Base-by-base conservation (phyloP, 495 filamentous ascomycete genomes). In the Lasiosphaeria ovina region DNA sequence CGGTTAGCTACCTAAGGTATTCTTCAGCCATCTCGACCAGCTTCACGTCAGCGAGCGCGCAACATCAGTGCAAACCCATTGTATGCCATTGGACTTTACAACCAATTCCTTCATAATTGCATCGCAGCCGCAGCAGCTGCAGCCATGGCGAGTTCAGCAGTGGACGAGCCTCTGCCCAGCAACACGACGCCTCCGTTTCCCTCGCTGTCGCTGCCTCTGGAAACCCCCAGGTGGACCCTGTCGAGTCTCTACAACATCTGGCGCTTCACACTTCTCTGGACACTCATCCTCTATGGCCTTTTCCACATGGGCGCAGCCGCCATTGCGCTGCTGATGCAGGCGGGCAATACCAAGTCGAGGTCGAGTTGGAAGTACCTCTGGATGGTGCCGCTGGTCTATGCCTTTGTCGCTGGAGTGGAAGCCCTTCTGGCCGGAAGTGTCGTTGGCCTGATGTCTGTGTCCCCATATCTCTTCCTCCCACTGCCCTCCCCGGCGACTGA, bases 261-360 rank as follows among this genome's bases (percentile, higher is more conserved):
- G 91, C 87, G 89, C 55, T 97, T 93, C 71, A 98, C 94, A 0
- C 76, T 96, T 1, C 83, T 86, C 69, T 98, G 94, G 94, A 97
- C 93, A 36, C 73, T 90, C 61, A 80, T 92, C 63, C 76, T 87
- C 63, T 84, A 84, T 71, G 81, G 83, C 62, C 68, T 85, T 59
- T 81, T 89, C 71, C 83, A 96, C 77, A 68, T 91, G 48, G 72
- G 81, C 55, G 90, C 90, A 2, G 87, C 87, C 0, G 79, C 77
- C 10, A 93, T 89, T 66, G 90, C 91, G 3, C 77, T 94, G 55
- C 69, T 83, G 35, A 88, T 93, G 73, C 91, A 90, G 65, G 73
- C 80, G 33, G 78, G 82, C 59, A 82, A 80, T 67, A 72, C 71
- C 50, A 72, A 72, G 40, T 69, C 75, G 51, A 72, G 72, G 40